Evolutionary conservation across 768 basidiomycete genomes (phyloP).

Genomic region (Serendipita vermifera): DNA sequence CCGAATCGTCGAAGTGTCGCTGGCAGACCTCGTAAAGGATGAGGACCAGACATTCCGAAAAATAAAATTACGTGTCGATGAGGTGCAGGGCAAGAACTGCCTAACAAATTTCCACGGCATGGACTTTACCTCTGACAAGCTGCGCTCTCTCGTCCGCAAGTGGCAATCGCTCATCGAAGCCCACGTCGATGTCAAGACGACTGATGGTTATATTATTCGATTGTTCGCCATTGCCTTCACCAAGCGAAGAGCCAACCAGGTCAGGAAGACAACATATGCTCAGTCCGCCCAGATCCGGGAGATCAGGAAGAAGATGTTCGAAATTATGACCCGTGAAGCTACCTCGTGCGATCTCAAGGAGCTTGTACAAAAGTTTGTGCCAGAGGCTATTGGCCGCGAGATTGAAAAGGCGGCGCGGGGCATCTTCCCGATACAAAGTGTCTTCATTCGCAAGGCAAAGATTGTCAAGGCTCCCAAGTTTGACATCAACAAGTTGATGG

Average conservation of each 20-base stretch:
- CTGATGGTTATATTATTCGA: conserved; percentile 97
- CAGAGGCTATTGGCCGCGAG: conserved; percentile 97
- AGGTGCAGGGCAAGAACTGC: conserved; percentile 96
- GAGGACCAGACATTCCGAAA: conserved; percentile 99
- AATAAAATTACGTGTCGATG: conserved; percentile 96
- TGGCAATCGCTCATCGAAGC: conserved; percentile 99
- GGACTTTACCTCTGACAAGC: conserved; percentile 99
- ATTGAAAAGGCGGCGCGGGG: conserved; percentile 95
- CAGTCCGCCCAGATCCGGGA: conserved; percentile 89
- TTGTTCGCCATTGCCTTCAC: conserved; percentile 99
- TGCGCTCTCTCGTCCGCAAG: conserved; percentile 98
- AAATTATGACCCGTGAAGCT: conserved; percentile 94
- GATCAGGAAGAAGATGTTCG: conserved; percentile 99
- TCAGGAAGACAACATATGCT: conserved; percentile 98
- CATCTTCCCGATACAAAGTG: conserved; percentile 98
- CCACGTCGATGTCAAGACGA: conserved; percentile 96
- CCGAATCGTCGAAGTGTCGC: conserved; percentile 89
- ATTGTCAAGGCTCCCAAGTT: conserved; percentile 97
- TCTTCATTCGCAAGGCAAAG: conserved; percentile 98
- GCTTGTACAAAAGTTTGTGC: conserved; percentile 96
- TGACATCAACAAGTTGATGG: conserved; percentile 87
- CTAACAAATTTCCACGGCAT: conserved; percentile 99
- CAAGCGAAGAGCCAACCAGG: conserved; percentile 89
- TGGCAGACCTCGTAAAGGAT: conserved; percentile 97
- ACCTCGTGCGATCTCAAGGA: conserved; percentile 94